Base-by-base conservation (phyloP, 768 basidiomycete species). In the Daedaleopsis nitida region DNA sequence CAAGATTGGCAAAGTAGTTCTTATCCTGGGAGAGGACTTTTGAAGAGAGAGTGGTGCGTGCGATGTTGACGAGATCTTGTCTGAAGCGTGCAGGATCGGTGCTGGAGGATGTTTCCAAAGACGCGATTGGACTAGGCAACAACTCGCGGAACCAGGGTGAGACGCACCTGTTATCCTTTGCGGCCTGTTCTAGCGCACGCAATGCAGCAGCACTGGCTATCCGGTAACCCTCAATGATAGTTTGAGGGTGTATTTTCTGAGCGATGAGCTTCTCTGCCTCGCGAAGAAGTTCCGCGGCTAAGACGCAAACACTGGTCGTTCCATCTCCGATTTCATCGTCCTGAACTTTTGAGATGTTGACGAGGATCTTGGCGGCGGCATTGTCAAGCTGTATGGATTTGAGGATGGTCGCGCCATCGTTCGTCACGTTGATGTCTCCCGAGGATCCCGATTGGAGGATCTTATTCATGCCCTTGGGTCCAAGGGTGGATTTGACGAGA, bases 391-490 rank as follows among this genome's bases (percentile, higher is more conserved):
- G 91, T 69, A 99, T 98, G 51, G 92, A 88, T 74, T 98, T 98
- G 59, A 99, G 85, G 69, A 98, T 99, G 50, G 97, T 98, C 4
- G 97, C 97, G 5, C 97, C 97, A 74, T 99, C 97, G 76, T 99
- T 99, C 12, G 97, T 99, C 52, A 99, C 96, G 65, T 88, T 97
- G 69, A 99, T 92, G 32, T 95, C 92, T 6, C 94, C 94, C 0
- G 89, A 86, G 6, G 94, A 92, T 1, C 76, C 86, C 1, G 94
- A 96, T 75, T 96, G 96, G 16, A 99, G 86, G 64, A 99, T 98
- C 81, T 98, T 98, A 87, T 98, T 98, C 96, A 98, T 99, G 57
- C 97, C 97, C 76, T 99, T 98, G 23, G 97, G 97, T 10, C 97
- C 97, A 2, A 99, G 84, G 9, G 97, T 99, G 1, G 95, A 96